Evolutionary conservation across 2,329 filamentous ascomycete genomes (phyloP), one percentile per base, ranked within the genome.

Genomic region (Cytospora schulzeri): DNA sequence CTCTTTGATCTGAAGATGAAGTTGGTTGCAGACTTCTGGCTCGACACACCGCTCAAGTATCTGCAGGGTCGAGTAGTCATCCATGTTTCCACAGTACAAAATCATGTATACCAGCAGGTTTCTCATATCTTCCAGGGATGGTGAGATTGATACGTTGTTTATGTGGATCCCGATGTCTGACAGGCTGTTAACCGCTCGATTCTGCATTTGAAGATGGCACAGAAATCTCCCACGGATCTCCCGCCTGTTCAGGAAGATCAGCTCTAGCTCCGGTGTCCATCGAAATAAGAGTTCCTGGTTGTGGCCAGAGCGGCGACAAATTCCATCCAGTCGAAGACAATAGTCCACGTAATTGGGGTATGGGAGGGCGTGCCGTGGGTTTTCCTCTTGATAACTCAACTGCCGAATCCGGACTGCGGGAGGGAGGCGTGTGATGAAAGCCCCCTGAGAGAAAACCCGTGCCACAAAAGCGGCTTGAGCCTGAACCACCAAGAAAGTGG

Each of bases 391-490:
- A 9, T 11, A 38, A 14, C 38, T 7, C 24, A 33, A 12, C 9
- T 15, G 17, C 15, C 24, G 38, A 7, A 62, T 1, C 3, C 41
- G 53, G 17, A 15, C 17, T 41, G 35, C 35, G 35, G 35, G 35
- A 41, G 35, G 35, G 35, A 41, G 35, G 3, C 35, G 35, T 41
- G 35, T 4, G 17, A 41, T 41, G 15, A 41, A 41, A 19, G 35
- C 17, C 3, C 35, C 31, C 7, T 14, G 28, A 28, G 60, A 9
- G 17, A 54, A 51, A 5, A 51, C 26, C 5, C 60, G 53, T 1
- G 60, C 24, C 28, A 62, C 22, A 31, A 62, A 62, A 9, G 60
- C 60, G 4, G 60, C 35, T 52, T 62, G 60, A 29, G 60, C 60
- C 22, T 62, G 60, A 2, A 51, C 60, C 15, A 62, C 3, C 15